These are phyloP conservation scores for Saccharomyces hybrid DNA, from an alignment of 1,139 yeast species.

Conservation along the genomic window DNA sequence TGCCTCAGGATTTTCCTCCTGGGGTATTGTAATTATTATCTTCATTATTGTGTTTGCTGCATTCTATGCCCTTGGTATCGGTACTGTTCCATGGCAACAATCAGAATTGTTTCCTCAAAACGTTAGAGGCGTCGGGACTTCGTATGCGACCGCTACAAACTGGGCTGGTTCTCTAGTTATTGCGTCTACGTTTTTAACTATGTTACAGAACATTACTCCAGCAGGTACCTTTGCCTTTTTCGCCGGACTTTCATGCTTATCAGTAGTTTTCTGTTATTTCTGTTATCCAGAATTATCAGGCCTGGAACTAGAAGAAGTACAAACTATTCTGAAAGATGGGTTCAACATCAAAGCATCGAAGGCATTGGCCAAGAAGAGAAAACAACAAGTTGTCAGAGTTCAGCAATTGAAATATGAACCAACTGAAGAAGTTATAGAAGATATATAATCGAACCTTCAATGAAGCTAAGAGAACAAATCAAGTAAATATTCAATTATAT, in stretches of 20 bases:
- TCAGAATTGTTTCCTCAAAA: conserved; percentile 88
- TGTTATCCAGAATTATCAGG: conserved; percentile 90
- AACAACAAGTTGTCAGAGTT: conserved; percentile 21
- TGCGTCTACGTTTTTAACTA: conserved; percentile 85
- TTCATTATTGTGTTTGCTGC: conserved; percentile 85
- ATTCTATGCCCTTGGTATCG: conserved; percentile 86
- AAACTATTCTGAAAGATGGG: conserved; percentile 67
- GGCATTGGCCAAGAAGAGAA: conserved; percentile 39
- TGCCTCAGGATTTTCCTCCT: conserved; percentile 52
- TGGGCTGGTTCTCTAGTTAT: conserved; percentile 93
- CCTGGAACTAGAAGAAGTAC: conserved; percentile 85
- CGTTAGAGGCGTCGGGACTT: conserved; percentile 87
- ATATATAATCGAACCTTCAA: background rate
- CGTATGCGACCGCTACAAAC: conserved; percentile 84
- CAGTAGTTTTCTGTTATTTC: conserved; percentile 67
- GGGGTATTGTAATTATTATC: conserved; percentile 82
- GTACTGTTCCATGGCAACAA: conserved; percentile 98
- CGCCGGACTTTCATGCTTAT: conserved; percentile 67
- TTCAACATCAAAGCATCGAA: conserved; percentile 73
- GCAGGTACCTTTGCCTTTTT: conserved; percentile 89
- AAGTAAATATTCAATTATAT: background rate
- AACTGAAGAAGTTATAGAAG: conserved; percentile 21
- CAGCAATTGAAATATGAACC: conserved; percentile 17
- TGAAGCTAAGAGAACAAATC: background rate
- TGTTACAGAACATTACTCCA: conserved; percentile 88